These are phyloP conservation scores for Cutaneotrichosporon cavernicola DNA, from an alignment of 1,284 basidiomycete species.

Conservation along the genomic window DNA sequence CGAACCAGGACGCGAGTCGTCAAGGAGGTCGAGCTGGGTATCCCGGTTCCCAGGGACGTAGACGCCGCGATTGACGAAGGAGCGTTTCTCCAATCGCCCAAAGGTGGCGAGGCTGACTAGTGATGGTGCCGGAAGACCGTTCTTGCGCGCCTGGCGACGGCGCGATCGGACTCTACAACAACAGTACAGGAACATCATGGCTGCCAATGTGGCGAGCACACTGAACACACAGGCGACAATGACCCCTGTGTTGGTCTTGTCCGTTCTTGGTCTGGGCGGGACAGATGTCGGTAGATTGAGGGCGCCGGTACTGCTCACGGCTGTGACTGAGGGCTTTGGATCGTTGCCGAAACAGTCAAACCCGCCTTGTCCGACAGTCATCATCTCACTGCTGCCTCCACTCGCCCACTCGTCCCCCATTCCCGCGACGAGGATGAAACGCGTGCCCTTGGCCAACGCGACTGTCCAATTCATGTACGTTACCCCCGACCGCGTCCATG, in stretches of 20 bases:
- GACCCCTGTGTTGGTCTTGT: not conserved
- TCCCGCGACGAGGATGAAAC: constrained; percentile 50
- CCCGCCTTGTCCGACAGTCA: constrained; percentile 49
- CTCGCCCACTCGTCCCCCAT: constrained; percentile 51
- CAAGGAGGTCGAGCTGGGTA: constrained; percentile 12
- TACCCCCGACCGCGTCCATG: constrained; percentile 40
- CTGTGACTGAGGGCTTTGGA: constrained; percentile 39
- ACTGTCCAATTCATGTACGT: constrained; percentile 48
- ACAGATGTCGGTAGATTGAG: constrained; percentile 1
- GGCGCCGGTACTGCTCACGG: constrained; percentile 7
- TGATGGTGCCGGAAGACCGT: constrained; percentile 14
- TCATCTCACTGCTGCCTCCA: constrained; percentile 44
- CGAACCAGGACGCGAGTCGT: not conserved
- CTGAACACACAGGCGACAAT: constrained; percentile 63
- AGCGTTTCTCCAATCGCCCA: constrained; percentile 14
- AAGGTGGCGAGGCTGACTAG: constrained; percentile 18
- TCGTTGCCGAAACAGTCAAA: constrained; percentile 31
- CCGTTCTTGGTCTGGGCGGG: not conserved
- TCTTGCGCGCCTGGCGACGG: constrained; percentile 20
- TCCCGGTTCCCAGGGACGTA: constrained; percentile 16
- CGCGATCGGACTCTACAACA: constrained; percentile 38
- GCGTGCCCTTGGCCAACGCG: constrained; percentile 47
- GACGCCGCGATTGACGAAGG: not conserved
- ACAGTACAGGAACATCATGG: constrained; percentile 52
- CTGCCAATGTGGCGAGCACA: constrained; percentile 39